These are phyloP conservation scores for Buxus sempervirens DNA, from an alignment of 164 flowering plant genomes.

Conservation along the genomic window DNA sequence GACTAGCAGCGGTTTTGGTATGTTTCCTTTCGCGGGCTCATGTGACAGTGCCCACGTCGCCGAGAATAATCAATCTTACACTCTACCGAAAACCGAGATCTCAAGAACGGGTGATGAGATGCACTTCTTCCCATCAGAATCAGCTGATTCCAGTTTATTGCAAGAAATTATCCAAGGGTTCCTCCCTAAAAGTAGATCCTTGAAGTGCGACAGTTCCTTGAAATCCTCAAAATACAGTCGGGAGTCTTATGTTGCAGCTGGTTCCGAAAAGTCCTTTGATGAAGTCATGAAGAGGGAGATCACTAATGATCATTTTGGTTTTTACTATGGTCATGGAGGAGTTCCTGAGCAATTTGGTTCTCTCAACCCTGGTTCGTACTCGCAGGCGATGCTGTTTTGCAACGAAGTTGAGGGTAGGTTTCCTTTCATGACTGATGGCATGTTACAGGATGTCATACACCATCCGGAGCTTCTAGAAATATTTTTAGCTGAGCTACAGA, in stretches of 20 bases:
- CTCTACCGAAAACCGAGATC: neutral
- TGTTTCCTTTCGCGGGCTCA: neutral
- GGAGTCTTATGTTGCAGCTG: neutral
- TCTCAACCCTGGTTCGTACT: neutral
- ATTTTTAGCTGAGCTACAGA: neutral
- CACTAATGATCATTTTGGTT: neutral
- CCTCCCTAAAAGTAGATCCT: slow-evolving; percentile 17
- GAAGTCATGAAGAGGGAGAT: neutral
- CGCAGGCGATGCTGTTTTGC: neutral
- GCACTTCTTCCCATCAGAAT: slow-evolving; percentile 46
- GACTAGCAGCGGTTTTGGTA: neutral
- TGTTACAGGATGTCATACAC: neutral
- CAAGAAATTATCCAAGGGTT: slow-evolving; percentile 66
- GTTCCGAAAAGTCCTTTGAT: neutral
- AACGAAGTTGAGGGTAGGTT: neutral
- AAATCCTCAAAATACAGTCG: neutral
- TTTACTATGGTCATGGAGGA: neutral
- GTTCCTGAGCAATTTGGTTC: neutral
- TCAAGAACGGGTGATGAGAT: slow-evolving; percentile 10
- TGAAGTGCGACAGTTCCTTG: neutral
- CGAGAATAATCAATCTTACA: slow-evolving; percentile 1
- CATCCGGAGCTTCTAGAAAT: neutral
- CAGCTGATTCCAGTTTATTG: slow-evolving; percentile 58
- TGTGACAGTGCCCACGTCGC: neutral
- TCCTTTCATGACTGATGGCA: neutral